A percentile compares a stretch with the other conserved stretches of the same genome.
These are phyloP conservation scores for Trametes cubensis DNA, from an alignment of 768 basidiomycete species.

Conservation along the genomic window DNA sequence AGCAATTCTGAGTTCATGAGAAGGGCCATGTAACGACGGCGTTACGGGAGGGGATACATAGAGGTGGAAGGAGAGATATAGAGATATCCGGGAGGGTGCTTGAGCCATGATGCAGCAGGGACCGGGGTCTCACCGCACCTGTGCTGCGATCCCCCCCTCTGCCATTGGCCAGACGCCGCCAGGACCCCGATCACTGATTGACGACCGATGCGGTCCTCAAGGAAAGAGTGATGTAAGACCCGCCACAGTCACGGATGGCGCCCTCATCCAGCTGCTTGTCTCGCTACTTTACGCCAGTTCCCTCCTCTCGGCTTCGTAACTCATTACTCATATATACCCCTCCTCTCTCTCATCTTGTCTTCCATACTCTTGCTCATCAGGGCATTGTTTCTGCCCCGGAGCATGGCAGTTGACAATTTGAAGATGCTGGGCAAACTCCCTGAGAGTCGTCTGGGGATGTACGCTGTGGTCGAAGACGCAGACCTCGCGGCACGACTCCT, in stretches of 20 bases:
- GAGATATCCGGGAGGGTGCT: too few relatives aligned
- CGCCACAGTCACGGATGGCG: neutral
- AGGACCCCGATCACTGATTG: slow-evolving; percentile 1
- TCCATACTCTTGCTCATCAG: neutral
- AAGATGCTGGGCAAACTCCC: slow-evolving; percentile 11
- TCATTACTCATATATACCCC: neutral
- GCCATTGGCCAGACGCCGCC: neutral
- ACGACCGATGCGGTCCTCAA: slow-evolving; percentile 14
- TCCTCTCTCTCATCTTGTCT: neutral
- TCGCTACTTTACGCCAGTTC: neutral
- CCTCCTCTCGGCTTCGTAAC: neutral
- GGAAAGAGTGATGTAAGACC: slow-evolving; percentile 8
- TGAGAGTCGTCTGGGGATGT: neutral
- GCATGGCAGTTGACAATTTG: neutral
- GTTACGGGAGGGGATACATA: too few relatives aligned
- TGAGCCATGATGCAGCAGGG: neutral
- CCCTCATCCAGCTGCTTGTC: neutral
- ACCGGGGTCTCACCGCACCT: neutral
- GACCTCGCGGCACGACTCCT: slow-evolving; percentile 17
- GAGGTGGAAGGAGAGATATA: too few relatives aligned
- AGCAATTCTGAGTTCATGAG: too few relatives aligned
- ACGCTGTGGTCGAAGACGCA: neutral
- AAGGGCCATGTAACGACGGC: too few relatives aligned
- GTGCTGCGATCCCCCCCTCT: neutral
- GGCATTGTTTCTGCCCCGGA: neutral